Evolutionary conservation across 164 flowering plant genomes (phyloP).

Genomic region (Umbilicus rupestris): DNA sequence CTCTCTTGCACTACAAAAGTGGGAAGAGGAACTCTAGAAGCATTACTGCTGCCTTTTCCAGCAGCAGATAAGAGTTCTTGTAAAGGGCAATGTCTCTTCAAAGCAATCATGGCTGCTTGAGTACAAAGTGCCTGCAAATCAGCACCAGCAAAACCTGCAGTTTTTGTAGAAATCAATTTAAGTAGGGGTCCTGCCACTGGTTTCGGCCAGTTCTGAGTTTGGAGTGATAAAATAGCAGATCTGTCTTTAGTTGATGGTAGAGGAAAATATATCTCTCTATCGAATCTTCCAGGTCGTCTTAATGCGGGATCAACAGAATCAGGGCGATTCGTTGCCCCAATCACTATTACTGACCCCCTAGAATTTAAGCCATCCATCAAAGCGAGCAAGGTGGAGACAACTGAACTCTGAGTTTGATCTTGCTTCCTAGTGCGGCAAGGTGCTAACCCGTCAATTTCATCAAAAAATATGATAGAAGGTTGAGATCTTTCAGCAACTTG

Average conservation of each 20-base stretch:
- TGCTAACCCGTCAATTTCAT: conserved; percentile 97
- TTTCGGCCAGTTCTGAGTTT: conserved; percentile 86
- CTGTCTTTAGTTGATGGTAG: conserved; percentile 84
- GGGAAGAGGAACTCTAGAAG: conserved; percentile 52
- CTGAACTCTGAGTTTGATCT: conserved; percentile 99
- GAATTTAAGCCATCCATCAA: conserved; percentile 90
- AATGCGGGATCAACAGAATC: conserved; percentile 95
- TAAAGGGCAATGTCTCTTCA: conserved; percentile 77
- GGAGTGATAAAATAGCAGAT: conserved; percentile 82
- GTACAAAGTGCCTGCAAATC: conserved; percentile 97
- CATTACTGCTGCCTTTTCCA: conserved; percentile 23
- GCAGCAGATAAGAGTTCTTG: conserved; percentile 57
- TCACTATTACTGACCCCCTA: conserved; percentile 93
- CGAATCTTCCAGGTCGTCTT: conserved; percentile 98
- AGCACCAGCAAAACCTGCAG: conserved; percentile 97
- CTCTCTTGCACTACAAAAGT: conserved; percentile 71
- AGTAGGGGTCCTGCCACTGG: conserved; percentile 67
- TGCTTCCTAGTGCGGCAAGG: conserved; percentile 79
- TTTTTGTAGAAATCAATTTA: conserved; percentile 58
- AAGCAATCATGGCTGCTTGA: conserved; percentile 81
- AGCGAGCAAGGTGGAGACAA: conserved; percentile 93
- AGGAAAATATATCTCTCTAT: conserved; percentile 93
- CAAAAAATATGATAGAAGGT: conserved; percentile 95
- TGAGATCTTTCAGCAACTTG: conserved; percentile 98
- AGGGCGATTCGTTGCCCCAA: conserved; percentile 98